Percentiles rank a stretch among this genome's conserved stretches.
Evolutionary conservation across 768 basidiomycete genomes (phyloP).

Genomic region (Boletales sp.): DNA sequence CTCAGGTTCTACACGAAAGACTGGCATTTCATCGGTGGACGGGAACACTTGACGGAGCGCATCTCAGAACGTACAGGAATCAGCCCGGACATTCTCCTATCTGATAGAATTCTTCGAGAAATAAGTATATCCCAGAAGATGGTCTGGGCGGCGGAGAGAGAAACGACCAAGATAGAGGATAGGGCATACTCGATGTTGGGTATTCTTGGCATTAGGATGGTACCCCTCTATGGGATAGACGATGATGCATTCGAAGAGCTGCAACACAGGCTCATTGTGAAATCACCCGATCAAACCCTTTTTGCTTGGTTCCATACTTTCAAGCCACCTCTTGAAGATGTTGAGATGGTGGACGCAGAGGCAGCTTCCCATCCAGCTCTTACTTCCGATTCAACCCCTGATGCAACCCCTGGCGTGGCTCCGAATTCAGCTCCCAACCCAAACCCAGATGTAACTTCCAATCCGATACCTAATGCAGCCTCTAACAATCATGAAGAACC

Average conservation of each 20-base stretch:
- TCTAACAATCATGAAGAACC: neutral
- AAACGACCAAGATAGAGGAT: conserved; percentile 26
- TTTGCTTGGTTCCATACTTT: conserved; percentile 22
- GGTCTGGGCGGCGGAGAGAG: conserved; percentile 25
- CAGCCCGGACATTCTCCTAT: conserved; percentile 10
- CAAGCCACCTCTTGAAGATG: conserved; percentile 4
- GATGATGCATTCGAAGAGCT: conserved; percentile 22
- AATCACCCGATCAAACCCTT: conserved; percentile 22
- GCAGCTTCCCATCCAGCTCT: neutral
- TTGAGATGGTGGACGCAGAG: conserved; percentile 6
- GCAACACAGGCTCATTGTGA: conserved; percentile 21
- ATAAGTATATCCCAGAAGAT: conserved; percentile 23
- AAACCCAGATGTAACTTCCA: neutral
- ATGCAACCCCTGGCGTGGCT: neutral
- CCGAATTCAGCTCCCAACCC: neutral
- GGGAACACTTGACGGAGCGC: conserved; percentile 7
- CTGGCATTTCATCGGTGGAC: conserved; percentile 20
- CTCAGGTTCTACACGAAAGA: conserved; percentile 26
- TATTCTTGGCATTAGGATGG: conserved; percentile 19
- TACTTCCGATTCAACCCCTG: neutral
- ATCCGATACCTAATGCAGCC: neutral
- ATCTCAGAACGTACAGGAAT: conserved; percentile 19
- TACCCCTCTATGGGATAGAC: conserved; percentile 23
- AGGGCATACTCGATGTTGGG: conserved; percentile 31
- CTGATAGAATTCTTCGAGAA: conserved; percentile 3